Conservation (phyloP, 2,329 filamentous ascomycete species). For the Beauveria medogensis region DNA sequence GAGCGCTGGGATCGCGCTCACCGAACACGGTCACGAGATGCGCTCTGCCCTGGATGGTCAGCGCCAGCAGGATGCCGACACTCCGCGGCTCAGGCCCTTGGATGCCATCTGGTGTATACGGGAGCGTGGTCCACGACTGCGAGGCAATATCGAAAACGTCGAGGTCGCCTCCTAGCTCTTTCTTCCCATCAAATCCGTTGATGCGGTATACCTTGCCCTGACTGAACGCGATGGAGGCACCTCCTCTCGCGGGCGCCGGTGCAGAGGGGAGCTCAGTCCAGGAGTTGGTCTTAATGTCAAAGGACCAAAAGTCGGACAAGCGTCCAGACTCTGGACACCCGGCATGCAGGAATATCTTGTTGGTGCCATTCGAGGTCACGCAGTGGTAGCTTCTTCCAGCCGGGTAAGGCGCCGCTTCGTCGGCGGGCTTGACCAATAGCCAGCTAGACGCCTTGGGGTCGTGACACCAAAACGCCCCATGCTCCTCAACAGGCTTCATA, state of each 20-base stretch:
- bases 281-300: slow-evolving; percentile 32
- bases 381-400: slow-evolving; percentile 49
- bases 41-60: slow-evolving; percentile 15
- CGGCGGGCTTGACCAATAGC: slow-evolving; percentile 34
- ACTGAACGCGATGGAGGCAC: slow-evolving; percentile 37
- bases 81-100: slow-evolving; percentile 25
- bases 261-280: slow-evolving; percentile 49
- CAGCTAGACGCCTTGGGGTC: slow-evolving; percentile 33
- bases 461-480: slow-evolving; percentile 50
- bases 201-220: slow-evolving; percentile 45
- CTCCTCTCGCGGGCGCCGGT: slow-evolving; percentile 37
- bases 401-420: slow-evolving; percentile 31
- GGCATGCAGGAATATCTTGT: slow-evolving; percentile 50
- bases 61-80: slow-evolving; percentile 21
- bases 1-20: slow-evolving; percentile 28
- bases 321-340: slow-evolving; percentile 51
- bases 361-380: slow-evolving; percentile 27
- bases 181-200: slow-evolving; percentile 55
- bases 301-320: slow-evolving; percentile 53
- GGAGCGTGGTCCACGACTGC: slow-evolving; percentile 20
- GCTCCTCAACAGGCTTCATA: slow-evolving; percentile 53
- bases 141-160: slow-evolving; percentile 34
- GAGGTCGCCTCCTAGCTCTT: slow-evolving; percentile 48
- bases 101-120: slow-evolving; percentile 19
- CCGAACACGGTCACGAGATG: slow-evolving; percentile 32